Base-by-base conservation (phyloP, 306 rosid species). In the Oxytropis ochrocephala region DNA sequence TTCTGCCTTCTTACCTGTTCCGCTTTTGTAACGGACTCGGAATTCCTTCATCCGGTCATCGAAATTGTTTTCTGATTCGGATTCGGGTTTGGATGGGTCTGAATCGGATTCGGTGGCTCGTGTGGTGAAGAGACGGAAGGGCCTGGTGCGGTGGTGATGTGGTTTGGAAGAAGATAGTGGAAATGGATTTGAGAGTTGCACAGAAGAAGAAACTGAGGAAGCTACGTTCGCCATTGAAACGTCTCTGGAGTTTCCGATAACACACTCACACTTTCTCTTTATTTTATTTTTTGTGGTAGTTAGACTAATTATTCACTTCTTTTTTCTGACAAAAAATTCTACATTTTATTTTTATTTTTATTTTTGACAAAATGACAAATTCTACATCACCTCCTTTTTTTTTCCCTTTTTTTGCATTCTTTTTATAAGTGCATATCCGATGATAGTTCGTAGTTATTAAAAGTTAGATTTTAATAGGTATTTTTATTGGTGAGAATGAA, bases 1-100 rank as follows among this genome's bases (percentile, higher is more conserved):
- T 84, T 88, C 95, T 11, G 97, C 91, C 67, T 94, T 94, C 88
- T 90, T 94, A 0, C 97, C 97, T 0, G 83, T 83, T 2, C 97
- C 98, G 57, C 97, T 84, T 43, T 92, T 88, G 95, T 81, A 66
- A 5, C 84, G 83, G 74, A 85, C 73, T 0, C 95, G 85, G 67
- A 87, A 72, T 18, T 81, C 54, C 75, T 58, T 68, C 43, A 88
- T 79, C 18, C 90, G 86, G n/a, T 38, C 47, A 46, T 85, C 93
- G 79, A 88, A 85, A 52, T 33, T 72, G 46, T 0, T 75, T 57
- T 51, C 56, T 30, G 35, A 38, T 74, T 32, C 82, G 14, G 83
- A 1, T 64, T 42, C 83, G 5, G 80, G 17, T 30, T 56, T 56
- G 29, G 65, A 59, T 35, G 47, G 30, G 10, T 59, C 65, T 9